Percentiles rank a stretch among this genome's conserved stretches.
phyloP scores from a whole-genome alignment of 768 basidiomycete species.

The Trametes punicea region DNA sequence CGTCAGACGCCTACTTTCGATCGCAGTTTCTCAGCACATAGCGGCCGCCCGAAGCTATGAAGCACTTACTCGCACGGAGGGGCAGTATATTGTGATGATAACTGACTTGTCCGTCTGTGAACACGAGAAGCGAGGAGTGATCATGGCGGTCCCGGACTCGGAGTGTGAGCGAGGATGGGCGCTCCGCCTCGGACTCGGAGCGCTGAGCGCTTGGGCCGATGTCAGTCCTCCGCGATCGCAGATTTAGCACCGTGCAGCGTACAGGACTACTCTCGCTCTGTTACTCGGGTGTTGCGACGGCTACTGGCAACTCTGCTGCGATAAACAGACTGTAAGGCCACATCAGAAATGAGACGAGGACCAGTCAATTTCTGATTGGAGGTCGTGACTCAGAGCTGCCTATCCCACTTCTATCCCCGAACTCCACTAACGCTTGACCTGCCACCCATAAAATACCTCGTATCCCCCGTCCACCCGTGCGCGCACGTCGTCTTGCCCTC shows the following conservation, averaged over 20 bases:
- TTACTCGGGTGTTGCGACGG: too few relatives aligned
- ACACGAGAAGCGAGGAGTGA: slow-evolving; percentile 39
- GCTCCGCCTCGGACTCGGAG: slow-evolving; percentile 10
- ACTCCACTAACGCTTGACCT: not conserved
- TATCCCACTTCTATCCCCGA: not conserved
- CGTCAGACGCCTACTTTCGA: slow-evolving; percentile 67
- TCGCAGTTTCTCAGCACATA: slow-evolving; percentile 11
- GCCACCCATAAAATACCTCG: not conserved
- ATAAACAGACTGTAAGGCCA: not conserved
- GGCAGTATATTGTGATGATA: slow-evolving; percentile 33
- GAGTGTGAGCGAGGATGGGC: not conserved
- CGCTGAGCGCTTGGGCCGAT: not conserved
- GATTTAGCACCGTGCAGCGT: not conserved
- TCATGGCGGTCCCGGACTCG: slow-evolving; percentile 27
- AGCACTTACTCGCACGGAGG: slow-evolving; percentile 33
- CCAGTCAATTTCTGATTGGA: not conserved
- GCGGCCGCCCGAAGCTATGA: not conserved
- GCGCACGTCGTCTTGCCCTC: too few relatives aligned
- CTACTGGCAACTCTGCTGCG: too few relatives aligned
- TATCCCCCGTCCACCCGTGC: not conserved
- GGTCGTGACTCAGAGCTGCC: slow-evolving; percentile 4
- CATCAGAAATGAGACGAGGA: slow-evolving; percentile 1
- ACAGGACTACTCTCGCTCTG: not conserved
- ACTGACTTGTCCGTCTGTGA: slow-evolving; percentile 33
- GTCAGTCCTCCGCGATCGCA: slow-evolving; percentile 6